Evolutionary conservation across 768 basidiomycete genomes (phyloP), one percentile per base, ranked within the genome.

Genomic region (Pleurotus cornucopiae): DNA sequence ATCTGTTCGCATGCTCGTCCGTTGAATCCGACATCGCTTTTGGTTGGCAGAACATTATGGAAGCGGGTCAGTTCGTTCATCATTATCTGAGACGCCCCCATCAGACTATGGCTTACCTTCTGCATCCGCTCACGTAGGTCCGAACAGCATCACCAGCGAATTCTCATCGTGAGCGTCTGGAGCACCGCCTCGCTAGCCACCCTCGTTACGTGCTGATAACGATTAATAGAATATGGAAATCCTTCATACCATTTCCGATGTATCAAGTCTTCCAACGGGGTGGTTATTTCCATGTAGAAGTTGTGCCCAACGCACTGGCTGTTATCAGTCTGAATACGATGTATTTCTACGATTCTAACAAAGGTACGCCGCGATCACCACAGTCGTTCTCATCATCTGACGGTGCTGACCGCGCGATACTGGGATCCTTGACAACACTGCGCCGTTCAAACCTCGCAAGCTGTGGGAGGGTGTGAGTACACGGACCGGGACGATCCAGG

Each of bases 261-360:
- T 82, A 82, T 49, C 89, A 90, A 71, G 85, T 90, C 18, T 94
- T 96, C 68, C 86, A 88, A 59, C 79, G 89, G 34, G 93, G 94
- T n/a, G 91, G 86, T 16, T 95, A 95, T 71, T 95, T 77, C 63
- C 78, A 88, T 2, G 75, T 80, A 38, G 92, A 94, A 63, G 87
- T 95, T 41, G 82, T 95, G 26, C 87, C 89, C 0, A 77, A 85
- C 59, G 64, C 82, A 55, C 62, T 94, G 39, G 91, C 89, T 9
- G 89, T 86, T 48, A 85, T 97, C 64, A 88, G 87, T 61, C 73
- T 95, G 51, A 97, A 94, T 69, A 94, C 93, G 0, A 81, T 95
- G 73, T 95, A 91, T 71, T 94, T 91, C 73, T 95, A 89, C 68
- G 89, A 91, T 67, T 85, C 88, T 12, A 94, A 94, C 69, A 89